Evolutionary conservation across 257 asterid genomes (phyloP), one percentile per base, ranked within the genome.

Genomic region (Nicotiana attenuata): DNA sequence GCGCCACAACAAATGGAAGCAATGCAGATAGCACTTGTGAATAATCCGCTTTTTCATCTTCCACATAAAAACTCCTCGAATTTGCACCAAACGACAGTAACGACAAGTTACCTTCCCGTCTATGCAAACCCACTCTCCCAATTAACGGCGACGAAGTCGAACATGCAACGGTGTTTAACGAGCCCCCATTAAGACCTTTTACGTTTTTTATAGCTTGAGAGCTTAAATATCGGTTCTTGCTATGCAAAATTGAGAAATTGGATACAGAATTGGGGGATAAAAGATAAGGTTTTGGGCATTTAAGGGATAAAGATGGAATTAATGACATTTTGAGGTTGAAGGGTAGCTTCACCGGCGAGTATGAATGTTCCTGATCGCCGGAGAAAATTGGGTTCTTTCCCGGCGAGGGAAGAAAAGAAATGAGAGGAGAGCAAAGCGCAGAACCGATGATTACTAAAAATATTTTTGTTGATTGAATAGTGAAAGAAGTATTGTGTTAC

Each of bases 1-100:
- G 87, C 41, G 93, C 97, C 76, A 96, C 98, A 68, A 94, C 98
- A 83, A 94, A 91, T 14, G 98, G 99, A 45, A 94, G 95, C 90
- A 94, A 82, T 80, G 97, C 97, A 66, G 97, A 94, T 35, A 96
- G 71, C 3, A 84, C 55, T 67, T 94, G 93, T 14, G 99, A 92
- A 80, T 88, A 89, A 84, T 89, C 97, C 35, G 82, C 73, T 61
- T 89, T 88, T 28, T 91, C 94, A 29, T 78, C 86, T 75, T 87
- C 92, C 35, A 82, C 84, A 3, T 71, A 57, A 41, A 79, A 28
- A 31, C 81, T 31, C 65, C 85, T 85, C 0, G 91, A 85, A 81
- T 85, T 87, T 38, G 84, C 85, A 10, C 97, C 97, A 76, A 96
- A 94, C 10, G 97, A 94, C n/a, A 92, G 90, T 80, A 92, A 83